Conservation (phyloP, 441 rosid genomes). For the Populus hybrid region DNA sequence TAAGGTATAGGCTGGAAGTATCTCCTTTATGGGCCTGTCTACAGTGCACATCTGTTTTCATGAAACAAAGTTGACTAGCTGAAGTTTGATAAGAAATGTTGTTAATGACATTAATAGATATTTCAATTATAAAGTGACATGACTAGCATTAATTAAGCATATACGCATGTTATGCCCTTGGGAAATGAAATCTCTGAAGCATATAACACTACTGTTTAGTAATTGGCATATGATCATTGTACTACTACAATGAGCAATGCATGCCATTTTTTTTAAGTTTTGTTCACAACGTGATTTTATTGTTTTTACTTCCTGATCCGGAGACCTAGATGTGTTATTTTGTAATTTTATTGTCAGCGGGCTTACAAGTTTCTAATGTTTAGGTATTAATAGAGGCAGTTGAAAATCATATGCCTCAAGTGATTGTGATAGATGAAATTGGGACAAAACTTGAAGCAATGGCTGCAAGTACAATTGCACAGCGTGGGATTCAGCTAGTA, state of each 20-base stretch:
- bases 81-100: neutral
- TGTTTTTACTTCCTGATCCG: neutral
- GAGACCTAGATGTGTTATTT: neutral
- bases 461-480: conserved; percentile 95
- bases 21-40: neutral
- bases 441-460: conserved; percentile 94
- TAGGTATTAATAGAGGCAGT: conserved; percentile 91
- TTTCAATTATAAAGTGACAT: no score
- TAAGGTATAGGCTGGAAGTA: conserved; percentile 45
- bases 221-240: neutral
- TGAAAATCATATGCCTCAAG: conserved; percentile 98
- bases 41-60: neutral
- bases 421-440: conserved; percentile 92
- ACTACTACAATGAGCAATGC: neutral
- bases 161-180: neutral
- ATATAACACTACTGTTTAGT: neutral
- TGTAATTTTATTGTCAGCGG: neutral
- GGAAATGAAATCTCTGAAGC: neutral
- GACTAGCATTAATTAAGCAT: neutral
- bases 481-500: conserved; percentile 92
- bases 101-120: neutral
- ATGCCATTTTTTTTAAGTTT: neutral
- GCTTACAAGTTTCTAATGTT: conserved; percentile 12
- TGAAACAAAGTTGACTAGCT: neutral
- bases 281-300: neutral